A percentile compares a stretch with the other conserved stretches of the same genome.
Conservation (phyloP, 805 yeast genomes). For the Ogataea siamensis region DNA sequence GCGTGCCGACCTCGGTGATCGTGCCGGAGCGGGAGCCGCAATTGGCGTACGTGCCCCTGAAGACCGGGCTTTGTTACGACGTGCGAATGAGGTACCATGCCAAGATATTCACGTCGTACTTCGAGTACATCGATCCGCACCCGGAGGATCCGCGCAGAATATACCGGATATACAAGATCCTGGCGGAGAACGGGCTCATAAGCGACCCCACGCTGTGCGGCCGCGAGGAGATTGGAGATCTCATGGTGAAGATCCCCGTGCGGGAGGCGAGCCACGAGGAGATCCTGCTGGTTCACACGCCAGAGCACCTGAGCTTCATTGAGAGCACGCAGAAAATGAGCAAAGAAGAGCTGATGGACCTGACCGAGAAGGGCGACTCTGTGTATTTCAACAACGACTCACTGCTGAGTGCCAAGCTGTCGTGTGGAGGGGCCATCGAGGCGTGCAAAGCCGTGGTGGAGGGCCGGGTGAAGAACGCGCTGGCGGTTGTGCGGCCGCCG, state of each 20-base stretch:
- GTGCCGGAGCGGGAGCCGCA: constrained; percentile 66
- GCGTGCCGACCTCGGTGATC: constrained; percentile 26
- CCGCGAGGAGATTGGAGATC: constrained; percentile 71
- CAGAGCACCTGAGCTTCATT: constrained; percentile 72
- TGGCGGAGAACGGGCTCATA: constrained; percentile 92
- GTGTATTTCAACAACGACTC: constrained; percentile 94
- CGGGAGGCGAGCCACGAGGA: constrained; percentile 88
- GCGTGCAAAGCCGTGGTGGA: constrained; percentile 95
- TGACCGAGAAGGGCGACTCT: constrained; percentile 90
- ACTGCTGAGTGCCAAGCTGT: constrained; percentile 76
- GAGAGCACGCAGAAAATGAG: constrained; percentile 75
- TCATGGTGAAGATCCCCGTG: constrained; percentile 86
- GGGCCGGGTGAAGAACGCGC: constrained; percentile 83
- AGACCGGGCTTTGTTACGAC: constrained; percentile 94
- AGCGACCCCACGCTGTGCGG: constrained; percentile 75
- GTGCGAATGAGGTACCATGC: constrained; percentile 98
- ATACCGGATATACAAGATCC: constrained; percentile 85
- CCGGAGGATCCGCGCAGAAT: constrained; percentile 98
- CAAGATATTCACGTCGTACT: constrained; percentile 85
- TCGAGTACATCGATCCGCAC: constrained; percentile 95
- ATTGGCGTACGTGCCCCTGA: constrained; percentile 67
- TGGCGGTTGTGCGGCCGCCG: constrained; percentile 97
- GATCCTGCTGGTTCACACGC: constrained; percentile 80
- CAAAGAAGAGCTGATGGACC: constrained; percentile 70
- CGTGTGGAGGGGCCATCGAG: constrained; percentile 97